Percentiles rank a stretch among this genome's conserved stretches.
These are phyloP conservation scores for Coemansia furcata DNA, from an alignment of 192 early-diverging fungal species.

Conservation along the genomic window DNA sequence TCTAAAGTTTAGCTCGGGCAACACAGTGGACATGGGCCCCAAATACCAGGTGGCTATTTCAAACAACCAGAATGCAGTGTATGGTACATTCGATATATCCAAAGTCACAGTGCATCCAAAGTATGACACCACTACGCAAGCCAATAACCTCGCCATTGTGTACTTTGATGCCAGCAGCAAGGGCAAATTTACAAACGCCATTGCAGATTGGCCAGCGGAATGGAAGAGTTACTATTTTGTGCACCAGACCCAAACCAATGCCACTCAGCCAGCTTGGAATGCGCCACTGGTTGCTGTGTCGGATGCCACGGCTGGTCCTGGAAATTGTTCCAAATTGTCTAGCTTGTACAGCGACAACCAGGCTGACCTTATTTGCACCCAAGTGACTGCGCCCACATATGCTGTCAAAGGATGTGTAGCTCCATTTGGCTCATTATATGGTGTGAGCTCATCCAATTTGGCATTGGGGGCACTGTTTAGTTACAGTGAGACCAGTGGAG, in stretches of 20 bases:
- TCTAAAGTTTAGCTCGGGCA: neutral
- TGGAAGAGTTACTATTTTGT: slow-evolving; percentile 2
- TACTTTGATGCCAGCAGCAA: slow-evolving; percentile 9
- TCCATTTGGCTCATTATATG: neutral
- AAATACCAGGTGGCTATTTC: slow-evolving; percentile 11
- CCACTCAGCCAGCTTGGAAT: neutral
- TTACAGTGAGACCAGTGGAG: neutral
- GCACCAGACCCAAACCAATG: neutral
- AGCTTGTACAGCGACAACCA: neutral
- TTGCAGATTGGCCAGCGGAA: neutral
- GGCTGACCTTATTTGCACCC: neutral
- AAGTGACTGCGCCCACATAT: slow-evolving; percentile 1
- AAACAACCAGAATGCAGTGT: neutral
- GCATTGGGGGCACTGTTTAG: neutral
- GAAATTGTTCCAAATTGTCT: neutral
- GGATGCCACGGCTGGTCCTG: neutral
- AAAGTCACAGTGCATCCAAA: slow-evolving; percentile 1
- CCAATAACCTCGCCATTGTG: slow-evolving; percentile 16
- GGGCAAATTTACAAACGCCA: neutral
- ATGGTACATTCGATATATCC: neutral
- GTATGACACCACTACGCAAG: neutral
- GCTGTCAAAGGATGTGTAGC: neutral
- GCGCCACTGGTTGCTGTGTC: neutral
- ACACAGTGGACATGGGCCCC: neutral
- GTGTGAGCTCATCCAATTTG: neutral